Evolutionary conservation across 2,329 filamentous ascomycete species (phyloP), one percentile per base, ranked within the genome.

Genomic region (Xylaria sp.): DNA sequence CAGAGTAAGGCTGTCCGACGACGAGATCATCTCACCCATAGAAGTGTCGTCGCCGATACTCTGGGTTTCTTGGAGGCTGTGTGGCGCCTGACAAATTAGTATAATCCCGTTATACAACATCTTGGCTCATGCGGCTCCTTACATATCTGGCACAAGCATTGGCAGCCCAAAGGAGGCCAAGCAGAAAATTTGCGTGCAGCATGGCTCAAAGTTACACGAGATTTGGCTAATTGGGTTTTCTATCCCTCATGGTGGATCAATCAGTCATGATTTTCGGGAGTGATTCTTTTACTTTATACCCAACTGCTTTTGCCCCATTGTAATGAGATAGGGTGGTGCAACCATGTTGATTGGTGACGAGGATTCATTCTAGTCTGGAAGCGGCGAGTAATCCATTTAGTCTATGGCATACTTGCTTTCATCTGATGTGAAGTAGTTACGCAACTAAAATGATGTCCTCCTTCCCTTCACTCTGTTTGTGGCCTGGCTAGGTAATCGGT

Each of bases 261-360:
- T 31, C 6, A 26, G 13, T 26, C 3, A 38, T 33, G 6, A 17
- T 2, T 33, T 26, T 40, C 31, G 0, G 31, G 54, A 20, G 58
- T 20, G 11, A 26, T 13, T 26, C 23, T 7, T 20, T 20, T 42
- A 20, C 33, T 68, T 65, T 70, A 70, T 70, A 70, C 17, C 6
- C 15, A 53, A 31, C 13, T 23, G 28, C 33, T 33, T 33, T 23
- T 11, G 31, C 44, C 57, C 33, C 33, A 56, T 51, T 58, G 31
- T 7, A 54, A 7, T 31, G 36, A 28, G 9, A 33, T 6, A 28
- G 23, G 42, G 23, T 58, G 9, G 38, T 59, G 44, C 38, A 15
- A 33, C 33, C 3, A 13, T 20, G 15, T 46, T 46, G 10, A 33
- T 33, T 46, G 36, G 36, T 13, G 11, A 4, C 11, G 36, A 38